These are phyloP conservation scores for Calonectria honghensis DNA, from an alignment of 2,329 filamentous ascomycete species.

Conservation along the genomic window DNA sequence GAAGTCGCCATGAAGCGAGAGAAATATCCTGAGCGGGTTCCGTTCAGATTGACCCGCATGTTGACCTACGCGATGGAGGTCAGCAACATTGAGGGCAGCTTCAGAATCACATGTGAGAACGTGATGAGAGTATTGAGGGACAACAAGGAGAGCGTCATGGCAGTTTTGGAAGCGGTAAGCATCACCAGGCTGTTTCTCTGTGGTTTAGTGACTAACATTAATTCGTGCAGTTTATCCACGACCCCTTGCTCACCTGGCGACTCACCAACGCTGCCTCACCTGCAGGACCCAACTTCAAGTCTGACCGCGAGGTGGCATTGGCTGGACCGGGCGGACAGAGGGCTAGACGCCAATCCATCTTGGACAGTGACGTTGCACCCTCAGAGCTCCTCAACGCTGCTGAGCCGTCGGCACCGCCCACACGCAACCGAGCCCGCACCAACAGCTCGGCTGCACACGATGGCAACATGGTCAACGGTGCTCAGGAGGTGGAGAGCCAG, in stretches of 20 bases:
- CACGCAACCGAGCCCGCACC: constrained; percentile 74
- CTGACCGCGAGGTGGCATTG: constrained; percentile 74
- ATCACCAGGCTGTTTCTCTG: too few relatives aligned
- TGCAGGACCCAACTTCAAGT: constrained; percentile 79
- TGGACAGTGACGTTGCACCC: constrained; percentile 77
- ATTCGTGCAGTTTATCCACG: constrained; percentile 89
- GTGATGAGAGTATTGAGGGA: constrained; percentile 97
- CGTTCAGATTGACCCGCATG: constrained; percentile 98
- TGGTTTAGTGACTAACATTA: constrained; percentile 13
- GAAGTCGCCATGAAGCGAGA: constrained; percentile 99
- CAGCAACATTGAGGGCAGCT: constrained; percentile 99
- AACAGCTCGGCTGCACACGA: constrained; percentile 72
- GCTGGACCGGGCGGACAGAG: constrained; percentile 69
- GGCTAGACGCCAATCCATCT: constrained; percentile 80
- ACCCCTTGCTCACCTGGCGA: constrained; percentile 98
- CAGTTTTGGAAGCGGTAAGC: constrained; percentile 96
- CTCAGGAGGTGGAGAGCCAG: constrained; percentile 83
- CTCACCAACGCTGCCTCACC: constrained; percentile 80
- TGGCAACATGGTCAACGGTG: constrained; percentile 61
- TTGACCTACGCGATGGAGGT: constrained; percentile 99
- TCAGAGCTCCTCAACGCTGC: constrained; percentile 73
- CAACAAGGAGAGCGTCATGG: constrained; percentile 99
- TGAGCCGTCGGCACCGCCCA: constrained; percentile 67
- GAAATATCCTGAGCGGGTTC: constrained; percentile 97
- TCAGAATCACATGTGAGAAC: constrained; percentile 97